Evolutionary conservation across 2,329 filamentous ascomycete species (phyloP).

Genomic region (Stromatinia cepivora): DNA sequence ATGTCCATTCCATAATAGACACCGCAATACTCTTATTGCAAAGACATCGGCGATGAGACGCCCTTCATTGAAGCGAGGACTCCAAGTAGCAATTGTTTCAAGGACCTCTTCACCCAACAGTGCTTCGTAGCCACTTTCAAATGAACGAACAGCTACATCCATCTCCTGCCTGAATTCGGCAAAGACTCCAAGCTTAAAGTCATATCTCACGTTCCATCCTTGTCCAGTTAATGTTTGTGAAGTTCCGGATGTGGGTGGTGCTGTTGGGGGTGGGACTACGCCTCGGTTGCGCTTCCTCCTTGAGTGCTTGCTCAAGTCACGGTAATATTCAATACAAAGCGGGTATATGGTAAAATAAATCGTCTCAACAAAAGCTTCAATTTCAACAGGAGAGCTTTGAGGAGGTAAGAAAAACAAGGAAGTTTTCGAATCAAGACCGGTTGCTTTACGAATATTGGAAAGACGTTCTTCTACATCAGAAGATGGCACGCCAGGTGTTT

Average conservation of each 20-base stretch:
- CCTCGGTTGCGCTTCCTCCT: slow-evolving; percentile 84
- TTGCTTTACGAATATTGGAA: slow-evolving; percentile 74
- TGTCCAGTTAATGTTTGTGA: slow-evolving; percentile 82
- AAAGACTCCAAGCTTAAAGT: slow-evolving; percentile 88
- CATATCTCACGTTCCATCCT: slow-evolving; percentile 92
- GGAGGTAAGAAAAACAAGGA: slow-evolving; percentile 80
- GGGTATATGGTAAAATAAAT: slow-evolving; percentile 73
- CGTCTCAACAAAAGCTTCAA: slow-evolving; percentile 71
- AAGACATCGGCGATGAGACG: slow-evolving; percentile 81
- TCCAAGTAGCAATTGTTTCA: slow-evolving; percentile 88
- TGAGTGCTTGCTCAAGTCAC: slow-evolving; percentile 88
- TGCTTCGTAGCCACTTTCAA: slow-evolving; percentile 82
- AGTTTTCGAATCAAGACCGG: slow-evolving; percentile 77
- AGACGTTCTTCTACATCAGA: slow-evolving; percentile 73
- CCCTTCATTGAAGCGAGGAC: slow-evolving; percentile 87
- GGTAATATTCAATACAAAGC: slow-evolving; percentile 82
- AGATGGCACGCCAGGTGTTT: slow-evolving; percentile 58
- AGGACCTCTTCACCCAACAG: slow-evolving; percentile 81
- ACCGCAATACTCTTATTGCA: slow-evolving; percentile 77
- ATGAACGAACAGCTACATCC: slow-evolving; percentile 81
- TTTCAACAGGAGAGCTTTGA: slow-evolving; percentile 67
- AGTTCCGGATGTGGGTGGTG: slow-evolving; percentile 78
- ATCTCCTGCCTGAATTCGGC: slow-evolving; percentile 93
- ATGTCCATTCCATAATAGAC: slow-evolving; percentile 76
- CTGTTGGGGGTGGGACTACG: slow-evolving; percentile 74